A percentile compares a stretch with the other conserved stretches of the same genome.
These are phyloP conservation scores for Penicillium palitans DNA, from an alignment of 2,329 filamentous ascomycete species.

Conservation along the genomic window DNA sequence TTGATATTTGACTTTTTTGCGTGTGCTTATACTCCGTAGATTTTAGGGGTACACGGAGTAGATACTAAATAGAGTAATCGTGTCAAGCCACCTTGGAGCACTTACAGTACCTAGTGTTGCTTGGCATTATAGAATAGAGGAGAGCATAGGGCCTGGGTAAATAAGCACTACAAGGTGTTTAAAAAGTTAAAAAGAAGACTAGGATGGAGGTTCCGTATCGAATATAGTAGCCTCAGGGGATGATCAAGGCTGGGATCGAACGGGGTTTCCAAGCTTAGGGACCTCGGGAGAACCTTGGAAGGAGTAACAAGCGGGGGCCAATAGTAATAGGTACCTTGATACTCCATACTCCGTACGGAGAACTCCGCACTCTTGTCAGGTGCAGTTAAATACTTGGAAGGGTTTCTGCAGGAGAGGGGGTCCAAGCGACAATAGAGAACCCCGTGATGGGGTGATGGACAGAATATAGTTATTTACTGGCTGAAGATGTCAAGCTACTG, in stretches of 20 bases:
- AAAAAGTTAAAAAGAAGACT: neutral
- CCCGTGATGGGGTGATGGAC: slow-evolving; percentile 3
- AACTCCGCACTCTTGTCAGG: neutral
- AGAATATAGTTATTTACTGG: neutral
- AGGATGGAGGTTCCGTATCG: slow-evolving; percentile 11
- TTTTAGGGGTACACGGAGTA: neutral
- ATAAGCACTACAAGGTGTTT: neutral
- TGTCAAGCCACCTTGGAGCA: neutral
- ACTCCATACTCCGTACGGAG: no score
- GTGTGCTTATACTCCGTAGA: no score
- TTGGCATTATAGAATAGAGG: no score
- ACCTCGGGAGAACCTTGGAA: neutral
- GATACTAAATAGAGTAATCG: neutral
- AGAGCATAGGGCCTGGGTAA: no score
- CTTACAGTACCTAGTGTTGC: no score
- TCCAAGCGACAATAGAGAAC: neutral
- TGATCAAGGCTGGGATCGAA: slow-evolving; percentile 3
- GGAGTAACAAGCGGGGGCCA: neutral
- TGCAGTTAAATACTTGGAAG: neutral
- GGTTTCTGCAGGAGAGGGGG: neutral
- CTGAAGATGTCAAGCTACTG: neutral
- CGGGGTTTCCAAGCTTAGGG: neutral
- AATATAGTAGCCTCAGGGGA: slow-evolving; percentile 12
- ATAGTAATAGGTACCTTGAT: neutral
- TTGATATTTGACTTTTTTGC: neutral